phyloP scores from a whole-genome alignment of 2,329 filamentous ascomycete genomes.

The Neopestalotiopsis rosae region DNA sequence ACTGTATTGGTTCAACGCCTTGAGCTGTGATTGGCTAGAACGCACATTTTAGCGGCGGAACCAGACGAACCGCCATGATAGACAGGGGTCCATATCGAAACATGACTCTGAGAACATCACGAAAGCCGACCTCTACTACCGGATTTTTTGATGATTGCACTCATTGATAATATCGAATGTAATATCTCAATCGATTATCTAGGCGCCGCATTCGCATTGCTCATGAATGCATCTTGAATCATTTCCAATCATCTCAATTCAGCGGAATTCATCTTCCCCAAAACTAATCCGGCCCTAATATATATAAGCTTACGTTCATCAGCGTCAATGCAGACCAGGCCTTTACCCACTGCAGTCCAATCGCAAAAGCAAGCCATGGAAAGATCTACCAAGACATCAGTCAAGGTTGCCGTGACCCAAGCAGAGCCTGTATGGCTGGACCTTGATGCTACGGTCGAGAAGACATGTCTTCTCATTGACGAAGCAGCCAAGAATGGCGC shows the following conservation, averaged over 20 bases:
- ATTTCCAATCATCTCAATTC: no score
- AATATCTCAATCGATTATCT: no score
- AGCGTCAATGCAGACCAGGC: no score
- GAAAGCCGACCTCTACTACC: background rate
- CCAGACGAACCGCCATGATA: background rate
- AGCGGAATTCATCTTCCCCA: no score
- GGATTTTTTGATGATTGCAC: background rate
- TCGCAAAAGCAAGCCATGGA: background rate
- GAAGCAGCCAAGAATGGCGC: constrained; percentile 53
- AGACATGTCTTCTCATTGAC: constrained; percentile 52
- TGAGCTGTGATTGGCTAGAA: background rate
- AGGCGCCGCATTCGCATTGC: no score
- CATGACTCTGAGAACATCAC: background rate
- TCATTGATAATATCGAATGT: background rate
- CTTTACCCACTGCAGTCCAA: background rate
- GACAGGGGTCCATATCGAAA: background rate
- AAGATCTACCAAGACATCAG: constrained; percentile 12
- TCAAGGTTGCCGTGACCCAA: constrained; percentile 54
- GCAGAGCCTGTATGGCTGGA: constrained; percentile 61
- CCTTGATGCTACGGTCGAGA: constrained; percentile 49
- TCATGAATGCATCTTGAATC: no score
- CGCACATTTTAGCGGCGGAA: background rate
- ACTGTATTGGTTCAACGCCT: background rate
- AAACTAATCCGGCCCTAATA: no score
- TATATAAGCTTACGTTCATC: no score